Evolutionary conservation across 2,329 filamentous ascomycete genomes (phyloP).

Genomic region (Byssothecium circinans): DNA sequence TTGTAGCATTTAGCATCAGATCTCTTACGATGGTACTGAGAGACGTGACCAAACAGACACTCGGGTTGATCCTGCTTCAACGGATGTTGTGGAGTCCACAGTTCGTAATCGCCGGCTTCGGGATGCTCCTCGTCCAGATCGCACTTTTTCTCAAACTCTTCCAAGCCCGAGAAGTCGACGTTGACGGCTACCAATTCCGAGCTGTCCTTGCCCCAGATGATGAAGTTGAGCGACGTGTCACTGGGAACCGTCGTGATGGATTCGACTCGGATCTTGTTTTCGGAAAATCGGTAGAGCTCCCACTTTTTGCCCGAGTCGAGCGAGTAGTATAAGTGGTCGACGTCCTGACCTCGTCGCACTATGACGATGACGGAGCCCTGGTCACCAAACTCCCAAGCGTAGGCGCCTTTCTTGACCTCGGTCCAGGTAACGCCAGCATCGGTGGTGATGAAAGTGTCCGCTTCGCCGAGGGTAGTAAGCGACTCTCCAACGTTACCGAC

Average conservation of each 20-base stretch:
- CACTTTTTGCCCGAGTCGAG: conserved; percentile 80
- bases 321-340: conserved; percentile 72
- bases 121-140: conserved; percentile 63
- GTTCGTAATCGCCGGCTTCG: conserved; percentile 71
- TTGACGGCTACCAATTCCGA: conserved; percentile 71
- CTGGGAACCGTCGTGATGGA: conserved; percentile 88
- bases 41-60: conserved; percentile 89
- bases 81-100: conserved; percentile 88
- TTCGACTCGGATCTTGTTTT: conserved; percentile 67
- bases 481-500: conserved; percentile 84
- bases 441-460: conserved; percentile 85
- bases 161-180: conserved; percentile 81
- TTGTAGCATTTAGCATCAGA: conserved; percentile 80
- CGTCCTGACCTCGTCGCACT: conserved; percentile 69
- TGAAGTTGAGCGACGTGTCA: conserved; percentile 86
- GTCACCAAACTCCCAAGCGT: conserved; percentile 94
- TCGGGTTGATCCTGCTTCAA: conserved; percentile 71
- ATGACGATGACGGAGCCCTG: conserved; percentile 92
- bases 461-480: conserved; percentile 68
- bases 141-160: conserved; percentile 67
- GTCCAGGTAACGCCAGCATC: conserved; percentile 92
- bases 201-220: conserved; percentile 75
- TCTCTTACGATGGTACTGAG: conserved; percentile 90
- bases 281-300: conserved; percentile 73
- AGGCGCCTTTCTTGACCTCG: conserved; percentile 80